Base-by-base conservation (phyloP, 306 rosid genomes). In the Cyclanthera cordifolia region DNA sequence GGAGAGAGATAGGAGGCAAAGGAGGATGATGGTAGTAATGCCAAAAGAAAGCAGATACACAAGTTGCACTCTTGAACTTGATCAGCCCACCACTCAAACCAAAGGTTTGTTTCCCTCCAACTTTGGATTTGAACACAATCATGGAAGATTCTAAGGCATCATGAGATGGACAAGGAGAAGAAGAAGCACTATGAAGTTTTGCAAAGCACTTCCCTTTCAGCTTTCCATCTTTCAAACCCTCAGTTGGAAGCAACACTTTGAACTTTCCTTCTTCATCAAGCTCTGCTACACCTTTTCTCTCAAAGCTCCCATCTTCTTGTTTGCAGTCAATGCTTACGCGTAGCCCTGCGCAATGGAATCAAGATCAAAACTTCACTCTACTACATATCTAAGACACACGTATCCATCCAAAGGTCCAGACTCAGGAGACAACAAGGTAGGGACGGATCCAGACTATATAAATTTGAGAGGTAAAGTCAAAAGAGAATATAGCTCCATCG, bases 201-300 rank as follows among this genome's bases (percentile, higher is more conserved):
- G 90, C 98, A 81, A 84, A 89, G 39, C 98, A 93, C 23, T 93
- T 90, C 74, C 83, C 95, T 54, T 79, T 84, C 6, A 92, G 6
- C 17, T 84, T 53, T 71, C 76, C 91, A 24, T 79, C 80, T 73
- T 80, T 79, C 5, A 84, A 76, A 28, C 82, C 81, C 78, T 86
- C 89, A 1, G 76, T 34, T 1, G 96, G 94, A 27, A 93, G 73
- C 0, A 79, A 73, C 54, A 88, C 96, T 57, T 73, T 76, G 84
- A 93, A 93, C 56, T 82, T 78, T 4, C 98, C 98, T 64, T 84
- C 80, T 21, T 73, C 74, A 13, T 93, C 85, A 39, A 93, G 77
- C 66, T 77, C 71, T 23, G 92, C 94, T 0, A 17, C 47, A 17
- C 90, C 95, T 75, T 84, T 84, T 8, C 85, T 87, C 77, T 81